These are phyloP conservation scores for Candida maris DNA, from an alignment of 805 yeast species.

Conservation along the genomic window DNA sequence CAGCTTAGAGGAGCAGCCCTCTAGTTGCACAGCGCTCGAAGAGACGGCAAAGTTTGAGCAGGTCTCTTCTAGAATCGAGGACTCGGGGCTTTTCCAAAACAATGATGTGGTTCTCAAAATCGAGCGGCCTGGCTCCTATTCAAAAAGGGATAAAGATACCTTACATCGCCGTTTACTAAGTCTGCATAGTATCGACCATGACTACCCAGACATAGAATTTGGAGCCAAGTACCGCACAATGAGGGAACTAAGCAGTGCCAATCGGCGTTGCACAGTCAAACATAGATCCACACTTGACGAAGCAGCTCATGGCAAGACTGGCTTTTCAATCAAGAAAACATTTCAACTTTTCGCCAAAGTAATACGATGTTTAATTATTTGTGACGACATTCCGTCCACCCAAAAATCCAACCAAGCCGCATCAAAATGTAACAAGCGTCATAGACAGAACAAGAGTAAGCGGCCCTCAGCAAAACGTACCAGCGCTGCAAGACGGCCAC, in stretches of 20 bases:
- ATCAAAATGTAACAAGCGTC: background rate
- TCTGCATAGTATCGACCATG: background rate
- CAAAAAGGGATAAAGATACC: background rate
- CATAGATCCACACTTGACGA: background rate
- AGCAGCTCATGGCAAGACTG: background rate
- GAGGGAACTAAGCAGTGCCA: too few species aligned
- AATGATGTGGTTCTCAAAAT: background rate
- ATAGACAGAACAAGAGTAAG: background rate
- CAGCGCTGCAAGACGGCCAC: background rate
- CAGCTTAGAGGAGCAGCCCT: background rate
- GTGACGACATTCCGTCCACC: background rate
- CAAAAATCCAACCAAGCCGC: background rate
- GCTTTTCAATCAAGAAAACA: background rate
- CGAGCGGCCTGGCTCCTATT: background rate
- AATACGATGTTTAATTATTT: background rate
- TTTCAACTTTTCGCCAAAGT: background rate
- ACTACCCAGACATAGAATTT: slow-evolving; percentile 1
- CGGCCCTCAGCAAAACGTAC: background rate
- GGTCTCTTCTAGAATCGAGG: background rate
- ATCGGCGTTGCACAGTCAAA: too few species aligned
- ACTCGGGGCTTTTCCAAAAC: slow-evolving; percentile 1
- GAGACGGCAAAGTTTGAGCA: background rate
- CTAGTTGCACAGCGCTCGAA: background rate
- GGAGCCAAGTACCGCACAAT: too few species aligned
- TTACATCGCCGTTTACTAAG: background rate